phyloP scores from a whole-genome alignment of 306 rosid species.

The Casuarina cunninghamiana region DNA sequence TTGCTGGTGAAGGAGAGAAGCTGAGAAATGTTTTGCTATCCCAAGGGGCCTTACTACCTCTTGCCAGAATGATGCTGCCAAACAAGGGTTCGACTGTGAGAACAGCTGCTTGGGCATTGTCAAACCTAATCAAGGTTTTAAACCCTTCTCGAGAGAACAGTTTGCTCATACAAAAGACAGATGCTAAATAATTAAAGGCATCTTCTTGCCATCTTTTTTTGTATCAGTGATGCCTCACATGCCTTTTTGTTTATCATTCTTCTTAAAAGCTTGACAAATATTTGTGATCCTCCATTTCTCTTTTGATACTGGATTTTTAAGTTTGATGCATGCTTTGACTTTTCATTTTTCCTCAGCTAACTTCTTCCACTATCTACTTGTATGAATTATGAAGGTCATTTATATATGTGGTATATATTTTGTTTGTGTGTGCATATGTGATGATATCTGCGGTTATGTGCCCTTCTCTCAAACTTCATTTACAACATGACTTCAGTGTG shows the following conservation, averaged over 20 bases:
- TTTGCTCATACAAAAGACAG: neutral
- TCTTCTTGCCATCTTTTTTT: neutral
- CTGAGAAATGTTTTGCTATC: constrained; percentile 76
- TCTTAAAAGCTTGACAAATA: neutral
- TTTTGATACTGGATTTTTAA: constrained; percentile 9
- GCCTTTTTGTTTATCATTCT: neutral
- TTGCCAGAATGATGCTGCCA: constrained; percentile 92
- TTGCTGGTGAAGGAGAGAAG: constrained; percentile 96
- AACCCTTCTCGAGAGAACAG: neutral
- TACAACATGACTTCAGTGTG: constrained; percentile 26
- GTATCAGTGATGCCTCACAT: neutral
- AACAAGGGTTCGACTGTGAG: constrained; percentile 81
- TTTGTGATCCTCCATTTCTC: constrained; percentile 17
- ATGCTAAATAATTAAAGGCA: neutral
- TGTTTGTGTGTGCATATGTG: constrained; percentile 21
- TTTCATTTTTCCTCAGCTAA: constrained; percentile 7
- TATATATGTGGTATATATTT: constrained; percentile 10
- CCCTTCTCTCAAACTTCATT: constrained; percentile 22
- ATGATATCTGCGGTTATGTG: constrained; percentile 3
- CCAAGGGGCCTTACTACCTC: constrained; percentile 88
- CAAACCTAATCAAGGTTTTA: constrained; percentile 92
- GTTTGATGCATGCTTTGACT: neutral
- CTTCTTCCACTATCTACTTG: constrained; percentile 15
- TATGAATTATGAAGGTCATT: constrained; percentile 12
- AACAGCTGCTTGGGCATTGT: constrained; percentile 98